Evolutionary conservation across 2,329 filamentous ascomycete genomes (phyloP), one percentile per base, ranked within the genome.

Genomic region (Neobulgaria alba): DNA sequence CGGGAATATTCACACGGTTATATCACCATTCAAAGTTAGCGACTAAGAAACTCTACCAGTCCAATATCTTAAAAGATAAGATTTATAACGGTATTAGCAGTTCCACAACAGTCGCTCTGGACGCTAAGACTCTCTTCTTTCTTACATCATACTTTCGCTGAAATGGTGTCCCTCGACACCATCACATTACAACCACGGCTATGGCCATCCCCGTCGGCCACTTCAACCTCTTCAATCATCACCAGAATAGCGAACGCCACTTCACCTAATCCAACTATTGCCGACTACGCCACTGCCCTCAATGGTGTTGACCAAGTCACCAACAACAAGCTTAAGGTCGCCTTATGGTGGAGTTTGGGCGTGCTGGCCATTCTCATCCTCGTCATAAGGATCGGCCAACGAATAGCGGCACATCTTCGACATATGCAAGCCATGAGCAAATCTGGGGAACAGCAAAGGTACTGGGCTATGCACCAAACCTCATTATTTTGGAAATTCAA

Each of bases 401-500:
- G 79, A 41, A 55, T 61, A 20, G 74, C 70, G 68, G 67, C 67
- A 34, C 71, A 77, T 50, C 59, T 79, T 20, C 71, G 78, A 32
- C 75, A 76, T 46, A 66, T 81, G 30, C 68, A 69, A 15, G 68
- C 75, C 49, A 79, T 82, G 75, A 67, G 67, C 3, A 58, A 66
- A 16, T 58, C 69, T 0, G 68, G 66, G 10, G 61, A 68, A 1
- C 67, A 67, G 52, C 77, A 82, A 54, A 58, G 55, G 31, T 82
- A 77, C 60, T 82, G 77, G 75, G 73, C 67, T 50, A 55, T 57
- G 16, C 67, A 72, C 10, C 72, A 77, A 55, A 77, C 67, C 8
- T 65, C 63, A 42, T 77, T 73, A 72, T 75, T 77, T 68, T 77
- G 77, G 10, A 63, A 63, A 44, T 51, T 82, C 51, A 82, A 82